phyloP scores from a whole-genome alignment of 2,329 filamentous ascomycete genomes.

The Arthrobotrys entomopaga region DNA sequence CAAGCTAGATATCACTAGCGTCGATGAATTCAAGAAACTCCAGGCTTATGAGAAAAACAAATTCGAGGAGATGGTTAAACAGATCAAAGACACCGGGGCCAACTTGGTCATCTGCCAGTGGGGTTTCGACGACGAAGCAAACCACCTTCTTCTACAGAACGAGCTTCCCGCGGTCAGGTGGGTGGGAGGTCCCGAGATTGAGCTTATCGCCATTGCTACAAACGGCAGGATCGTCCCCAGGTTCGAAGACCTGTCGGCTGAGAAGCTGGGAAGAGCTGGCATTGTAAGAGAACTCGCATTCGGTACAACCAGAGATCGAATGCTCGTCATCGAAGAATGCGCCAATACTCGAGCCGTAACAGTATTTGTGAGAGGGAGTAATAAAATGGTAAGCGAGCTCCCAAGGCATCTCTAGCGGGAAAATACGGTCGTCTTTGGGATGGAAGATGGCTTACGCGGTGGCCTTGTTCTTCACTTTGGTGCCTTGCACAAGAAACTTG shows the following conservation, averaged over 20 bases:
- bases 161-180: slow-evolving; percentile 93
- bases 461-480: slow-evolving; percentile 11
- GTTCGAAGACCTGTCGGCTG: slow-evolving; percentile 90
- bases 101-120: slow-evolving; percentile 99
- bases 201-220: slow-evolving; percentile 97
- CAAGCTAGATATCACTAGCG: slow-evolving; percentile 94
- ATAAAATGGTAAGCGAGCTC: slow-evolving; percentile 85
- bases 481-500: slow-evolving; percentile 25
- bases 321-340: slow-evolving; percentile 99
- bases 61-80: slow-evolving; percentile 97
- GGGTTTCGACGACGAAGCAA: slow-evolving; percentile 99
- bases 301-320: slow-evolving; percentile 97
- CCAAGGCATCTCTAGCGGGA: not conserved
- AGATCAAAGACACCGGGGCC: slow-evolving; percentile 96
- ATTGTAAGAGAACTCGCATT: slow-evolving; percentile 95
- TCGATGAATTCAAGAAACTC: slow-evolving; percentile 98
- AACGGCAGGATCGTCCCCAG: slow-evolving; percentile 97
- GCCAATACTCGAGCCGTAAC: slow-evolving; percentile 97
- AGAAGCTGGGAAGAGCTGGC: slow-evolving; percentile 90
- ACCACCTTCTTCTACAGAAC: slow-evolving; percentile 96
- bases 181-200: slow-evolving; percentile 98
- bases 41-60: slow-evolving; percentile 96
- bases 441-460: slow-evolving; percentile 1
- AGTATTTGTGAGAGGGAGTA: slow-evolving; percentile 94
- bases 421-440: slow-evolving; percentile 11